A percentile compares a stretch with the other conserved stretches of the same genome.
phyloP scores from a whole-genome alignment of 2,329 filamentous ascomycete species.

The Paraconiothyrium sp. region DNA sequence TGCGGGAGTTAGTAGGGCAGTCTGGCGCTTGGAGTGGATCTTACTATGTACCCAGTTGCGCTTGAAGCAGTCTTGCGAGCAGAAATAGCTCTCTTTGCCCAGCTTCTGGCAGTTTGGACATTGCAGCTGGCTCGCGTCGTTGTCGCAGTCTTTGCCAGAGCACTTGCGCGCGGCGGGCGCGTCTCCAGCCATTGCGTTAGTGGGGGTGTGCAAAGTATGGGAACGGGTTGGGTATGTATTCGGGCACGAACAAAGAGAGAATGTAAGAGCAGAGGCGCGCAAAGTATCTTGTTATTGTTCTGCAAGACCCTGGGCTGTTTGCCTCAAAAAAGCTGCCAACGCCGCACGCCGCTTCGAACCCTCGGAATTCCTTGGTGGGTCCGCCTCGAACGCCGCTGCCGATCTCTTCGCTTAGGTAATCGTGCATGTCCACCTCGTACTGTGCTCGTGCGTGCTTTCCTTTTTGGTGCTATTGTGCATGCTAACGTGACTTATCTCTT shows the following conservation, averaged over 20 bases:
- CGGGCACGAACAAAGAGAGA: neutral
- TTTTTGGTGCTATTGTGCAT: neutral
- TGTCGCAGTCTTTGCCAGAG: conserved; percentile 82
- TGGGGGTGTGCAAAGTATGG: neutral
- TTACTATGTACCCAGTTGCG: conserved; percentile 83
- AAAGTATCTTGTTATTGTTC: neutral
- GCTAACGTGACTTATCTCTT: conserved; percentile 10
- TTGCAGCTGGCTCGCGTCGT: conserved; percentile 85
- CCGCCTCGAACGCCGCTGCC: conserved; percentile 15
- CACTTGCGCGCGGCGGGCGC: conserved; percentile 71
- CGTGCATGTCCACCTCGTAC: neutral
- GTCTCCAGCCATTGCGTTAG: conserved; percentile 45
- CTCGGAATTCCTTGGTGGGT: conserved; percentile 8
- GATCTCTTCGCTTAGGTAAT: conserved; percentile 7
- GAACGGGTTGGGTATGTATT: neutral
- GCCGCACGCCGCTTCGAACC: neutral
- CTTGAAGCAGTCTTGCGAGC: conserved; percentile 99
- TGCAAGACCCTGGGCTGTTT: neutral
- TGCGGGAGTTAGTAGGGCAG: conserved; percentile 53
- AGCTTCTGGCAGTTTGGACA: conserved; percentile 95
- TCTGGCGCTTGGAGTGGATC: conserved; percentile 19
- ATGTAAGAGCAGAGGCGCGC: neutral
- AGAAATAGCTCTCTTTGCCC: conserved; percentile 92
- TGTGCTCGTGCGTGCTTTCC: conserved; percentile 10
- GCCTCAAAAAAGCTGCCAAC: conserved; percentile 1